Evolutionary conservation across 1,284 basidiomycete genomes (phyloP).

Genomic region (Afroboletus lepidellus): DNA sequence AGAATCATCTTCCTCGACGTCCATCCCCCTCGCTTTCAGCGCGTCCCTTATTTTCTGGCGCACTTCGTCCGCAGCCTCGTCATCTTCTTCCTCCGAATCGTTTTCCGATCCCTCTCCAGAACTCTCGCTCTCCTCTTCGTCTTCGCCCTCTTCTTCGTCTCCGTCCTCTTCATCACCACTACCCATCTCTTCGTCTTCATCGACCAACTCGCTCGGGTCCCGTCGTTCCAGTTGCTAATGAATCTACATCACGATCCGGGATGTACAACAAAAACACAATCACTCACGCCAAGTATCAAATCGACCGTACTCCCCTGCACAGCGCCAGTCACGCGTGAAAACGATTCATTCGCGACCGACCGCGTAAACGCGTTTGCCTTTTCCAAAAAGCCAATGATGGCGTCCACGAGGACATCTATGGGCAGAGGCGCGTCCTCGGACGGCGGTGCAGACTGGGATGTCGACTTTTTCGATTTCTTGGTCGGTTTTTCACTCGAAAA

Average conservation of each 20-base stretch:
- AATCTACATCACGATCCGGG: constrained; percentile 3
- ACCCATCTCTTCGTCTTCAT: constrained; percentile 41
- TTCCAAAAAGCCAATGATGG: constrained; percentile 87
- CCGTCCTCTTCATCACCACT: constrained; percentile 37
- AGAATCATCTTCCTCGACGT: constrained; percentile 48
- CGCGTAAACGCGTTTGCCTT: constrained; percentile 82
- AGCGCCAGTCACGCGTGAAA: constrained; percentile 70
- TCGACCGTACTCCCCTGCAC: constrained; percentile 79
- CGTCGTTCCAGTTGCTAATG: constrained; percentile 80
- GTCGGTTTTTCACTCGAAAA: constrained; percentile 46
- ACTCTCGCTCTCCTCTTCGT: constrained; percentile 39
- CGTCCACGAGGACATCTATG: constrained; percentile 85
- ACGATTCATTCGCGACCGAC: constrained; percentile 78
- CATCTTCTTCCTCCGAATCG: constrained; percentile 43
- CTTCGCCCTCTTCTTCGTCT: constrained; percentile 34
- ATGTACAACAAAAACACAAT: not conserved
- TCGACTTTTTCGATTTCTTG: constrained; percentile 46
- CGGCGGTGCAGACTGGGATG: constrained; percentile 18
- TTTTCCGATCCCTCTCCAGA: constrained; percentile 35
- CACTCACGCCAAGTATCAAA: constrained; percentile 77
- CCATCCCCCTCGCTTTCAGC: constrained; percentile 71
- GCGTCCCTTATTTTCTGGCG: constrained; percentile 78
- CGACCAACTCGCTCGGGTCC: constrained; percentile 56
- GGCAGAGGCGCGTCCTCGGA: constrained; percentile 45
- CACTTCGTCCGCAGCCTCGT: constrained; percentile 65